Conservation (phyloP, 2,329 filamentous ascomycete species). For the Metarhizium guizhouense region DNA sequence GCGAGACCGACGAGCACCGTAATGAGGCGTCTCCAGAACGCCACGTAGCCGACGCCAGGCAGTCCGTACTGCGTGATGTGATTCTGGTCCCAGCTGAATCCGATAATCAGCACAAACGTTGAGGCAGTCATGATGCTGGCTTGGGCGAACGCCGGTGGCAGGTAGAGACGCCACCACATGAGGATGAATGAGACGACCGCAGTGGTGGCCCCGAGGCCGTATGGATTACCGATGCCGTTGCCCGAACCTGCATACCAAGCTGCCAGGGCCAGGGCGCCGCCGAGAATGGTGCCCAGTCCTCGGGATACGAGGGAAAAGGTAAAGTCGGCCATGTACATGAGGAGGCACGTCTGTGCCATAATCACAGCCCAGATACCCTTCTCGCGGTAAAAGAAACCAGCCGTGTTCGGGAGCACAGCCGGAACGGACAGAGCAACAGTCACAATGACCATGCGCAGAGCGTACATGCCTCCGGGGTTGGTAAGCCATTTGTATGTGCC, state of each 20-base stretch:
- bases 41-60: constrained; percentile 35
- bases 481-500: constrained; percentile 30
- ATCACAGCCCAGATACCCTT: constrained; percentile 44
- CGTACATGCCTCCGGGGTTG: constrained; percentile 34
- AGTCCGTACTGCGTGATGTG: constrained; percentile 34
- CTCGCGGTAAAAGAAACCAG: constrained; percentile 42
- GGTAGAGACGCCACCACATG: constrained; percentile 26
- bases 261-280: constrained; percentile 35
- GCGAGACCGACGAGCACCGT: constrained; percentile 35
- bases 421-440: constrained; percentile 35
- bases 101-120: constrained; percentile 34
- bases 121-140: constrained; percentile 23
- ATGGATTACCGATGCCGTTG: constrained; percentile 36
- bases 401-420: constrained; percentile 28
- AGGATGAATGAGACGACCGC: constrained; percentile 26
- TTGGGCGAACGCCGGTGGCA: constrained; percentile 18
- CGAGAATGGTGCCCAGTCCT: constrained; percentile 33
- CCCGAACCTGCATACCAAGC: constrained; percentile 45
- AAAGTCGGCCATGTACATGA: constrained; percentile 43
- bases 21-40: constrained; percentile 38
- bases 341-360: constrained; percentile 37
- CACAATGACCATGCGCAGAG: constrained; percentile 36
- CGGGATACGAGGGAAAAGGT: constrained; percentile 34
- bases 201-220: constrained; percentile 37
- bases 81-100: constrained; percentile 36